Evolutionary conservation across 306 rosid species (phyloP).

Genomic region (Citrullus colocynthis): DNA sequence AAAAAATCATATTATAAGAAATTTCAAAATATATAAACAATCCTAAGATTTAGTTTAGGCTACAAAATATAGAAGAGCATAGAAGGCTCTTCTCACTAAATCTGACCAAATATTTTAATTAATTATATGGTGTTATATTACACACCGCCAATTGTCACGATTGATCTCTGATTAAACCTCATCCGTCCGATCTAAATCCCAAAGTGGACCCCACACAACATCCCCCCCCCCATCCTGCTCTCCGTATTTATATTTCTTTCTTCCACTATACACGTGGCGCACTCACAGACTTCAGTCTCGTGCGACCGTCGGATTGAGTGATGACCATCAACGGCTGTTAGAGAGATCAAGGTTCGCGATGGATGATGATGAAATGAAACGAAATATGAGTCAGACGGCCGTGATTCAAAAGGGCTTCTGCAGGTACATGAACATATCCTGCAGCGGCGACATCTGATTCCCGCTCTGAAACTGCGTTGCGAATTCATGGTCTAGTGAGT

Average conservation of each 20-base stretch:
- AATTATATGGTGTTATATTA: neutral
- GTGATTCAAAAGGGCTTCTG: constrained; percentile 34
- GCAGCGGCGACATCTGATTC: constrained; percentile 73
- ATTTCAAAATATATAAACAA: no score
- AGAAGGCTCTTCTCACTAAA: no score
- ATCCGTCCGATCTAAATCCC: neutral
- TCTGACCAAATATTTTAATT: no score
- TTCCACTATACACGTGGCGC: neutral
- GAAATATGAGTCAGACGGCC: neutral
- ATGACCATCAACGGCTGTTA: constrained; percentile 1
- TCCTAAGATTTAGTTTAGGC: no score
- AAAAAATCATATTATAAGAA: no score
- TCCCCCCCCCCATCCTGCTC: neutral
- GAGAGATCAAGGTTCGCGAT: neutral
- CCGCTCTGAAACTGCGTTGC: constrained; percentile 34
- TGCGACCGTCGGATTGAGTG: constrained; percentile 1
- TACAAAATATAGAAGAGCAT: no score
- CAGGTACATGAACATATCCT: constrained; percentile 77
- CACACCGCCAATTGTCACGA: neutral
- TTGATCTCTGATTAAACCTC: neutral
- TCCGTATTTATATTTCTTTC: neutral
- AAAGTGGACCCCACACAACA: neutral
- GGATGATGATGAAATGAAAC: neutral
- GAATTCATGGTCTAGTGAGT: constrained; percentile 30
- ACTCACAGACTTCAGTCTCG: neutral